phyloP scores from a whole-genome alignment of 1,284 basidiomycete genomes.

The Lentinula novae-zelandiae region DNA sequence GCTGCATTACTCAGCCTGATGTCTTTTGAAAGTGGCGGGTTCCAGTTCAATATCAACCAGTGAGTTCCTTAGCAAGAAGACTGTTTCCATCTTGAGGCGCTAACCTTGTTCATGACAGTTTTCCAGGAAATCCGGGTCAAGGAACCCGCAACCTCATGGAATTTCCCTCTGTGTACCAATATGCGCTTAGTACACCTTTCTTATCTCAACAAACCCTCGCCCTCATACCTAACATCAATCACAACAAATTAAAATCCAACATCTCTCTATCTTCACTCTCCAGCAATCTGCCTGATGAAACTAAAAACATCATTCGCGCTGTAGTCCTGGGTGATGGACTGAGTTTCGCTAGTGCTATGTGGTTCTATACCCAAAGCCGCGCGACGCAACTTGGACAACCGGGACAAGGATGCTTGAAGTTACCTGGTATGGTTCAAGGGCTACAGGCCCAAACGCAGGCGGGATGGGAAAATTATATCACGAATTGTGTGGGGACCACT shows the following conservation, averaged over 20 bases:
- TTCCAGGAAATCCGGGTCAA: slow-evolving; percentile 22
- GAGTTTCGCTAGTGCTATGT: slow-evolving; percentile 24
- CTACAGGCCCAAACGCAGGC: slow-evolving; percentile 17
- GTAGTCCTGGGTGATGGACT: slow-evolving; percentile 22
- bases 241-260: not conserved
- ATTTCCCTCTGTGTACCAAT: slow-evolving; percentile 23
- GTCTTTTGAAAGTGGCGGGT: slow-evolving; percentile 22
- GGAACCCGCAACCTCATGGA: slow-evolving; percentile 25
- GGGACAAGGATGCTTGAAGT: slow-evolving; percentile 15
- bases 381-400: slow-evolving; percentile 6
- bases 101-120: slow-evolving; percentile 9
- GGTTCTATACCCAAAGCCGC: slow-evolving; percentile 23
- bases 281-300: slow-evolving; percentile 13
- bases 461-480: slow-evolving; percentile 22
- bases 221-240: slow-evolving; percentile 14
- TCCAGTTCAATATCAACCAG: slow-evolving; percentile 25
- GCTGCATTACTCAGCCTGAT: slow-evolving; percentile 25
- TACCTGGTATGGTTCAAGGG: slow-evolving; percentile 18
- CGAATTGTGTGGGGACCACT: slow-evolving; percentile 21
- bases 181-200: slow-evolving; percentile 21
- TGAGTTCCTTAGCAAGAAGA: slow-evolving; percentile 9
- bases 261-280: not conserved
- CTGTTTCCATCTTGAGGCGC: not conserved
- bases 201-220: slow-evolving; percentile 18
- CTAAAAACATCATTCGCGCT: slow-evolving; percentile 19